Evolutionary conservation across 169 alveolate species (phyloP), one percentile per base, ranked within the genome.

Genomic region (Babesia divergens): DNA sequence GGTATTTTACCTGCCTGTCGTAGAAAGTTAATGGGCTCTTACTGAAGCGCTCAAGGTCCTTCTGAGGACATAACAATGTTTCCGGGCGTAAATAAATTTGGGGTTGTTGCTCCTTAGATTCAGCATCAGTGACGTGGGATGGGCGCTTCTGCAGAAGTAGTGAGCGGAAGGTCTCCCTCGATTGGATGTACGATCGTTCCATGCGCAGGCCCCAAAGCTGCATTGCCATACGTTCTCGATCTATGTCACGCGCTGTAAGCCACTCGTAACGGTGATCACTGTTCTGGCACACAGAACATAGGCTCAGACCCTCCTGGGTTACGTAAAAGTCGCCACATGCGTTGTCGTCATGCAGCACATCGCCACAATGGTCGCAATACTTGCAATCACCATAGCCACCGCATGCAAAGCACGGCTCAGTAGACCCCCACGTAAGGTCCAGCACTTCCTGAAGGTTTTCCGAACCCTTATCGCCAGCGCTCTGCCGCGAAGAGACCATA

Each of bases 361-460:
- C 80, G 24, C 88, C 88, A 20, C 88, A 80, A 35, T 54, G 34
- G 42, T 80, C 88, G 51, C 88, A 80, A 51, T 50, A 42, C 40
- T 54, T 80, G 58, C 88, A 80, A 43, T 80, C 88, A 1, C 88
- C 88, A 22, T 80, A 80, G 28, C 88, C 88, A 4, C 76, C 68
- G 42, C 88, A 80, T 14, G 55, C 88, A 22, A 44, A 62, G 40
- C 88, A 80, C 16, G 71, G 34, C 37, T 80, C 88, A 0, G 67
- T 80, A 13, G 70, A 40, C 7, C 88, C 88, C 88, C 88, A 80
- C 50, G 88, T 69, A 18, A 80, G 51, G 29, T 80, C 88, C 60
- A 80, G 28, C 13, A 80, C 43, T 29, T 47, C 54, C 47, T 80
- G 88, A 4, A 80, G n/a, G 65, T 80, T 80, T 37, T 70, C 84